Percentiles rank a stretch among this genome's conserved stretches.
Conservation (phyloP, 2,329 filamentous ascomycete species). For the Phoma sp. region DNA sequence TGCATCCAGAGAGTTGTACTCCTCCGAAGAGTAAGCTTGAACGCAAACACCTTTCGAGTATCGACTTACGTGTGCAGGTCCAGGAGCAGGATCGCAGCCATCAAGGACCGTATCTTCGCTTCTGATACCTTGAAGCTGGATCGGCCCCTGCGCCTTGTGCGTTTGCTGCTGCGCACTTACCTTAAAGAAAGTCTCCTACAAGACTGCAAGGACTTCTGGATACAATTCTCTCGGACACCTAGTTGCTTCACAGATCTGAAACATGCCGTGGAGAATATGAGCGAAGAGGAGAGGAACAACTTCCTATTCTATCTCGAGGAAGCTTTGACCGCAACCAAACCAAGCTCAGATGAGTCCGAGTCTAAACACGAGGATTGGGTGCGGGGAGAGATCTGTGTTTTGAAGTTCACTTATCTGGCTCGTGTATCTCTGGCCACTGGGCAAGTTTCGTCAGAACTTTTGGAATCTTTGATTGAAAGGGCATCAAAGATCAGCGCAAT, state of each 20-base stretch:
- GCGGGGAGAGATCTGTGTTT: slow-evolving; percentile 27
- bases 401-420: slow-evolving; percentile 38
- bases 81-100: slow-evolving; percentile 5
- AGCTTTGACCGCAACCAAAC: neutral
- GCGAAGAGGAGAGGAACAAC: slow-evolving; percentile 13
- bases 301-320: slow-evolving; percentile 27
- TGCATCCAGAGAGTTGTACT: slow-evolving; percentile 13
- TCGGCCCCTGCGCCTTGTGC: slow-evolving; percentile 23
- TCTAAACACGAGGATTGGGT: slow-evolving; percentile 19
- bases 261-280: slow-evolving; percentile 27
- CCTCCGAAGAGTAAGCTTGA: slow-evolving; percentile 20
- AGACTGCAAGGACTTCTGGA: slow-evolving; percentile 33
- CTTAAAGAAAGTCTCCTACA: slow-evolving; percentile 15
- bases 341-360: slow-evolving; percentile 1
- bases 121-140: slow-evolving; percentile 16
- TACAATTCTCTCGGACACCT: slow-evolving; percentile 22
- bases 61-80: slow-evolving; percentile 8
- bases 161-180: slow-evolving; percentile 20
- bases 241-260: slow-evolving; percentile 40
- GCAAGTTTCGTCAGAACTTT: neutral
- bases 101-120: slow-evolving; percentile 22
- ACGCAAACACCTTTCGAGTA: neutral
- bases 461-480: slow-evolving; percentile 27
- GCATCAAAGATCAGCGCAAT: slow-evolving; percentile 25
- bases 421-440: slow-evolving; percentile 23